Conservation (phyloP, 208 protist genomes). For the Porcisia deanei region DNA sequence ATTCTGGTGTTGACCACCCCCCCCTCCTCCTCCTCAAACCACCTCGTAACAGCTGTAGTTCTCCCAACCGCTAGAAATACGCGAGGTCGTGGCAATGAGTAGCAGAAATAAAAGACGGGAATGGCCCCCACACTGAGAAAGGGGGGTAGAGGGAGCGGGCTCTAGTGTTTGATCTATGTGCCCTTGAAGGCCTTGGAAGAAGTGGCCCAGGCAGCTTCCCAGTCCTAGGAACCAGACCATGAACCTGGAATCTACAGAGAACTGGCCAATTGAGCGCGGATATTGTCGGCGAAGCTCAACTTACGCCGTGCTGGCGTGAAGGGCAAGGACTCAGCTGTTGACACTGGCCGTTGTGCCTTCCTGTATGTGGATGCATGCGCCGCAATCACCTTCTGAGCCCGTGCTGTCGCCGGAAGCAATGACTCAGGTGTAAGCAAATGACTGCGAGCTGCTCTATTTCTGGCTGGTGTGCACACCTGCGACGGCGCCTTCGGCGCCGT, state of each 20-base stretch:
- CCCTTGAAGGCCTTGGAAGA: not conserved
- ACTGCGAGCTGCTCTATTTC: conserved; percentile 9
- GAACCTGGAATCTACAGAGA: conserved; percentile 11
- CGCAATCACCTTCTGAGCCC: conserved; percentile 18
- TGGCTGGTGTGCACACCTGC: not conserved
- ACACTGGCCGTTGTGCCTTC: conserved; percentile 2
- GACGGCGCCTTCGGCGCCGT: not conserved
- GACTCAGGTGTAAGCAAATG: conserved; percentile 10
- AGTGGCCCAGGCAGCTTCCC: not conserved
- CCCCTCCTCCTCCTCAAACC: not conserved
- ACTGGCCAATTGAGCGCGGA: conserved; percentile 25
- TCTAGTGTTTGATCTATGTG: conserved; percentile 15
- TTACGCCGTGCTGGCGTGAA: conserved; percentile 15
- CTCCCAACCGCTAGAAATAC: not conserved
- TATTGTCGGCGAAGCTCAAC: conserved; percentile 17
- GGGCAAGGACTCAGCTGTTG: conserved; percentile 1
- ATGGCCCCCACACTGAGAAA: not conserved
- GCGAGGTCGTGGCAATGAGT: not conserved
- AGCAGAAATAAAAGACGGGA: not conserved
- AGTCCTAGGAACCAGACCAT: too few relatives aligned
- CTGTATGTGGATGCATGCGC: conserved; percentile 8
- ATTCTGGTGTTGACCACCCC: too few relatives aligned
- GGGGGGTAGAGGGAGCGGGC: not conserved
- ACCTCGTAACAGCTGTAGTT: not conserved
- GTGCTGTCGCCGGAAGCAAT: conserved; percentile 23